A percentile compares a stretch with the other conserved stretches of the same genome.
phyloP scores from a whole-genome alignment of 2,329 filamentous ascomycete species.

The Aspergillus ruber region DNA sequence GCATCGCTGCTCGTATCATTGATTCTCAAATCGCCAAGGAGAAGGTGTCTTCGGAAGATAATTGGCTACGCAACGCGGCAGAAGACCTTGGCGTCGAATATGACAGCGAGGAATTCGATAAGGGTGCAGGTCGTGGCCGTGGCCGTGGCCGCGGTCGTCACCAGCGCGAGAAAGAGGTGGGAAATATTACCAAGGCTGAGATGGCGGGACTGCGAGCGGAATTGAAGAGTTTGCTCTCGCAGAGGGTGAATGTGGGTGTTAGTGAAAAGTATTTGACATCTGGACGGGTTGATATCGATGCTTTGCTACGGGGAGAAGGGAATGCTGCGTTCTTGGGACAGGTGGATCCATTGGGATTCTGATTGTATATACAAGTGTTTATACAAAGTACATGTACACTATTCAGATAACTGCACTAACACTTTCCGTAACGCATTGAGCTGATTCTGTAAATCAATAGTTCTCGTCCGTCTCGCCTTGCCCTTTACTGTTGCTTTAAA shows the following conservation, averaged over 20 bases:
- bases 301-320: conserved; percentile 58
- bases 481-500: too few relatives aligned
- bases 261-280: conserved; percentile 79
- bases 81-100: conserved; percentile 93
- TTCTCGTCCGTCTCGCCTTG: too few relatives aligned
- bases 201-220: conserved; percentile 63
- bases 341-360: conserved; percentile 41
- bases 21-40: conserved; percentile 81
- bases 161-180: conserved; percentile 66
- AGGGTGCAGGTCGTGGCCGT: conserved; percentile 38
- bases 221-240: conserved; percentile 62
- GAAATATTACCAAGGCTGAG: conserved; percentile 65
- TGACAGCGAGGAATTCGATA: conserved; percentile 76
- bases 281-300: conserved; percentile 68
- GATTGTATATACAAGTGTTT: too few relatives aligned
- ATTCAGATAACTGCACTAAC: too few relatives aligned
- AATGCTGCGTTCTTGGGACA: conserved; percentile 62
- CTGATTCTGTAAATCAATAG: too few relatives aligned
- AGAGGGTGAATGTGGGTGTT: conserved; percentile 78
- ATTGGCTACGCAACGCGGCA: conserved; percentile 75
- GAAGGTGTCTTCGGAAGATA: conserved; percentile 74
- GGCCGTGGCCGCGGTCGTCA: conserved; percentile 70
- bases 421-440: too few relatives aligned
- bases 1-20: conserved; percentile 78
- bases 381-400: too few relatives aligned